Evolutionary conservation across 106 monocot species (phyloP), one percentile per base, ranked within the genome.

Genomic region (Dendrobium catenatum): DNA sequence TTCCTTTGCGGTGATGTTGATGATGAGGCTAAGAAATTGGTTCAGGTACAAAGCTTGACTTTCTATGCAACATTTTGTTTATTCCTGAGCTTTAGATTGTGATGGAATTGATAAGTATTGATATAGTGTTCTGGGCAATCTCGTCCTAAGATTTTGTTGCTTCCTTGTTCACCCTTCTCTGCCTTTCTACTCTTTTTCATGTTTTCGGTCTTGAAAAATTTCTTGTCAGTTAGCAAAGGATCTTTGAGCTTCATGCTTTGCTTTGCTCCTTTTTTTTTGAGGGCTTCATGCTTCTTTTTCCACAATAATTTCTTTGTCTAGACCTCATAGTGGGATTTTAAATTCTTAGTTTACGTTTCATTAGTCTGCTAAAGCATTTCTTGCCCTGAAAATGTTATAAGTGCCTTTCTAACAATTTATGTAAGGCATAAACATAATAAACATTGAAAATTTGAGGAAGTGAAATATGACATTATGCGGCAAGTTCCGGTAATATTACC

Each of bases 1-100:
- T 98, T 98, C 79, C 76, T 95, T 3, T 98, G 97, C 85, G 94
- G 97, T 40, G 42, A 88, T 54, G 94, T 98, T 49, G 86, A 92
- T 44, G 91, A 95, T 9, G 85, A 88, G 66, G 97, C 94, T 76
- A 86, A 85, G 85, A 86, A 88, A 37, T 81, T 98, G 77, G 92
- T 98, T 79, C 81, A 98, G 94, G 97, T 98, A 84, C 73, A 24
- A 67, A 24, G 22, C 24, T 66, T 26, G 64, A 66, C 4, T 22
- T 64, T 8, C 1, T 22, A 64, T 22, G 37, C 18, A 58, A 26
- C 26, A 64, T 6, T 6, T 64, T 64, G 64, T 22, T 22, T 26
- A 24, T 66, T 26, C 11, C 11, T 18, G 16, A 22, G 26, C 15
- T 66, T 10, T 66, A 66, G 6, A 26, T 66, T 66, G 6, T 66